Conservation (phyloP, 352 stramenopile genomes). For the Phytopythium aichiense region DNA sequence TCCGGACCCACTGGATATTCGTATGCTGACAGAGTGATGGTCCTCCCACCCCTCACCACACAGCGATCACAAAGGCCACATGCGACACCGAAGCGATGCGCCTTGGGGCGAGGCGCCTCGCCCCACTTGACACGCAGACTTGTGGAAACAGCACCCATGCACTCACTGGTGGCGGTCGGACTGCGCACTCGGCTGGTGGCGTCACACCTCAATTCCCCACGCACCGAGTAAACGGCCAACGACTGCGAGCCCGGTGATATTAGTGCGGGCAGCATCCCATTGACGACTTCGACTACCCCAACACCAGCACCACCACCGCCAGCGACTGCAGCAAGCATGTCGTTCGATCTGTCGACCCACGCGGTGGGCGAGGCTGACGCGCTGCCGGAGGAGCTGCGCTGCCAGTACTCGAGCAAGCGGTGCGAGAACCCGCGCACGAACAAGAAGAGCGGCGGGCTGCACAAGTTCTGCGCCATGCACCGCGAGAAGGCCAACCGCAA, state of each 20-base stretch:
- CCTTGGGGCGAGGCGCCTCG: no score
- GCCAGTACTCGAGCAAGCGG: slow-evolving; percentile 69
- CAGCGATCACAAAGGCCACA: background rate
- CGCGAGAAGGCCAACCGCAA: slow-evolving; percentile 70
- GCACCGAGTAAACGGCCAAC: background rate
- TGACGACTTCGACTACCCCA: background rate
- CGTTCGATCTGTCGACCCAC: slow-evolving; percentile 16
- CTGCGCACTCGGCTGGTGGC: background rate
- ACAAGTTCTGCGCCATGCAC: slow-evolving; percentile 73
- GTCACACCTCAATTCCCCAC: slow-evolving; percentile 1
- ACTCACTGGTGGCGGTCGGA: background rate
- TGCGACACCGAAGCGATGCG: slow-evolving; percentile 5
- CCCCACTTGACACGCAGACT: background rate
- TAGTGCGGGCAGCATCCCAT: background rate
- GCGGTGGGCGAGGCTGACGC: slow-evolving; percentile 3
- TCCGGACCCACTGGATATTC: slow-evolving; percentile 6
- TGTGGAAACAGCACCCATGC: background rate
- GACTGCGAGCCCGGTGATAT: background rate
- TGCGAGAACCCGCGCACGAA: slow-evolving; percentile 50
- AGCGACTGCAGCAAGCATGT: slow-evolving; percentile 8
- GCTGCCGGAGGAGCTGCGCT: slow-evolving; percentile 39
- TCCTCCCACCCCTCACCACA: background rate
- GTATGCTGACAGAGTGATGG: slow-evolving; percentile 1
- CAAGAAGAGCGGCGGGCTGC: slow-evolving; percentile 66
- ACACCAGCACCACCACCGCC: slow-evolving; percentile 2